A percentile compares a stretch with the other conserved stretches of the same genome.
Evolutionary conservation across 192 early-diverging fungal species (phyloP).

Genomic region (Powellomyces hirtus): DNA sequence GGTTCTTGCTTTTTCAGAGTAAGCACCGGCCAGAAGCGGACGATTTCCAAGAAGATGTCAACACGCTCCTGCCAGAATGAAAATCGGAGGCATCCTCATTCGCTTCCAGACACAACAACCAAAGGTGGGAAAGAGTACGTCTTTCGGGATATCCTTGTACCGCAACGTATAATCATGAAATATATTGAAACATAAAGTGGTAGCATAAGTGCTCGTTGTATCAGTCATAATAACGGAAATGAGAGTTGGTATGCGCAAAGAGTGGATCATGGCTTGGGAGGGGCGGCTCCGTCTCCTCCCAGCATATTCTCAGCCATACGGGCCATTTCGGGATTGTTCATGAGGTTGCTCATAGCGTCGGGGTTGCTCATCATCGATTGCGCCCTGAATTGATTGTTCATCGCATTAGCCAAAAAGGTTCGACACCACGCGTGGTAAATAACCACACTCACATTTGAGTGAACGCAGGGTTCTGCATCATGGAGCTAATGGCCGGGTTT

Average conservation of each 20-base stretch:
- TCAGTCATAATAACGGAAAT: too few relatives aligned
- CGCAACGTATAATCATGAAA: too few relatives aligned
- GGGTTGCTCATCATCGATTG: conserved; percentile 75
- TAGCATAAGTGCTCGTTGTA: too few relatives aligned
- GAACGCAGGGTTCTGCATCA: conserved; percentile 91
- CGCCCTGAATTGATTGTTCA: conserved; percentile 52
- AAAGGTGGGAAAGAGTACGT: too few relatives aligned
- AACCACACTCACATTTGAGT: conserved; percentile 80
- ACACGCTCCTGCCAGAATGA: conserved; percentile 38
- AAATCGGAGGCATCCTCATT: too few relatives aligned
- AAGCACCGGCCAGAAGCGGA: conserved; percentile 27
- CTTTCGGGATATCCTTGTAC: too few relatives aligned
- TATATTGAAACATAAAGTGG: too few relatives aligned
- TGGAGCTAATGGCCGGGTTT: conserved; percentile 75
- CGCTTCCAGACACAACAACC: too few relatives aligned
- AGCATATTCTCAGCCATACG: conserved; percentile 12
- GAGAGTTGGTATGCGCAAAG: too few relatives aligned
- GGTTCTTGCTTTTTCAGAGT: background rate
- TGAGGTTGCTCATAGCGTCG: conserved; percentile 55
- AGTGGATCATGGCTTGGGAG: conserved; percentile 11
- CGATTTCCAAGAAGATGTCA: conserved; percentile 46
- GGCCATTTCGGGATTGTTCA: conserved; percentile 73
- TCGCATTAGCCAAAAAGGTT: background rate
- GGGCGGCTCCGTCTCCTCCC: background rate
- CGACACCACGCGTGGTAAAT: too few relatives aligned